Percentiles rank a stretch among this genome's conserved stretches.
Conservation (phyloP, 2,329 filamentous ascomycete genomes). For the Beauveria scarabaeidicola region DNA sequence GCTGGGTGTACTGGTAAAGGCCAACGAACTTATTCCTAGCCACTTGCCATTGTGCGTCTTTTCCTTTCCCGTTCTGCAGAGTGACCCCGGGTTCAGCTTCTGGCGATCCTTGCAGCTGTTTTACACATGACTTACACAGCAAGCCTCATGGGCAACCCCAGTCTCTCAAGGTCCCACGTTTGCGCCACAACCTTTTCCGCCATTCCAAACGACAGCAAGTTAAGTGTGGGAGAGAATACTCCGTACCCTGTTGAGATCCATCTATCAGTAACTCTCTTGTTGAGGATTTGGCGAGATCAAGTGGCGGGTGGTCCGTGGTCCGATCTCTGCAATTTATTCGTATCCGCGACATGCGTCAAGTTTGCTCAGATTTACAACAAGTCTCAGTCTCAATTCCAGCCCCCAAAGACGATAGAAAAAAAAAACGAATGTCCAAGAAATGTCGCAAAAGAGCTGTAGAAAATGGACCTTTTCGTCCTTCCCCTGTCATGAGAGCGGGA, state of each 20-base stretch:
- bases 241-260: neutral
- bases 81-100: neutral
- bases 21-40: neutral
- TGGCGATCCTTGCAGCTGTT: neutral
- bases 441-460: slow-evolving; percentile 2
- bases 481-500: neutral
- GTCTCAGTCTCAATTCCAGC: neutral
- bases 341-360: neutral
- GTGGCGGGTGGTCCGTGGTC: neutral
- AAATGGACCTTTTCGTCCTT: neutral
- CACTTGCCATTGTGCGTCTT: neutral
- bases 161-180: neutral
- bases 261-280: neutral
- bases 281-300: neutral
- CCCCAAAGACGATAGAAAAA: neutral
- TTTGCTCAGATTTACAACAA: neutral
- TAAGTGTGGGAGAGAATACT: neutral
- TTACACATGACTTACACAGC: slow-evolving; percentile 8
- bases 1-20: neutral
- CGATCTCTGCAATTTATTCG: neutral
- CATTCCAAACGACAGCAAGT: neutral
- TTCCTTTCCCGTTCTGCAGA: neutral
- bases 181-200: neutral
- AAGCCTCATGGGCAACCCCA: neutral
- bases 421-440: neutral